These are phyloP conservation scores for Lactarius deliciosus DNA, from an alignment of 768 basidiomycete species.

Conservation along the genomic window DNA sequence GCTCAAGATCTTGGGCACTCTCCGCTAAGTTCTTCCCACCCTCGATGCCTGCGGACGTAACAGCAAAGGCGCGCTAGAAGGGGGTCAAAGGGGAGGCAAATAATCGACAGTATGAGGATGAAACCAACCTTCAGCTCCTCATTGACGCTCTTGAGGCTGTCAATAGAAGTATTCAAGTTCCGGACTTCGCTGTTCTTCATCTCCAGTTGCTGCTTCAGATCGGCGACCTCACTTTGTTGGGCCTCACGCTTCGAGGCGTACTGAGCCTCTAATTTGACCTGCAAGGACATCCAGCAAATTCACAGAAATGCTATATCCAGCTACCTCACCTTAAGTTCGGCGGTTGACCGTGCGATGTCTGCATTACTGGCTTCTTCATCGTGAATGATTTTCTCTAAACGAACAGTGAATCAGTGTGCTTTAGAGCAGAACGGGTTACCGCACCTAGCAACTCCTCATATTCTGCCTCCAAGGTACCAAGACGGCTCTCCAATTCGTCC, in stretches of 20 bases:
- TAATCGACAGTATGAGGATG: slow-evolving; percentile 10
- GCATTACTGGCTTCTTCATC: slow-evolving; percentile 86
- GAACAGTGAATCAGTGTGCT: slow-evolving; percentile 17
- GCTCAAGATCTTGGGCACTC: slow-evolving; percentile 95
- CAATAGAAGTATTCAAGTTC: slow-evolving; percentile 79
- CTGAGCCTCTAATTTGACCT: slow-evolving; percentile 94
- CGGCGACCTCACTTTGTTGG: slow-evolving; percentile 76
- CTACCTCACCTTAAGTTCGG: slow-evolving; percentile 78
- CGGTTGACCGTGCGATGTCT: slow-evolving; percentile 79
- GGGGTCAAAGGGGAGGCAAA: slow-evolving; percentile 24
- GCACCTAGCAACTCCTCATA: slow-evolving; percentile 95
- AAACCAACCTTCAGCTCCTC: slow-evolving; percentile 90
- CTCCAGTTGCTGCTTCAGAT: slow-evolving; percentile 90
- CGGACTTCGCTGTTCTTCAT: slow-evolving; percentile 80
- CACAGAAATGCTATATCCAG: slow-evolving; percentile 30
- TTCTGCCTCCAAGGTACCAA: slow-evolving; percentile 81
- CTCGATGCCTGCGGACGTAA: slow-evolving; percentile 95
- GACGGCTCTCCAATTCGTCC: slow-evolving; percentile 84
- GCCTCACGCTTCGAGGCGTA: slow-evolving; percentile 92
- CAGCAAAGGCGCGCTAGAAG: slow-evolving; percentile 90
- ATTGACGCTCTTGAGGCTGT: slow-evolving; percentile 92
- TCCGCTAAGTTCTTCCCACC: slow-evolving; percentile 96
- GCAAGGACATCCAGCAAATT: slow-evolving; percentile 28
- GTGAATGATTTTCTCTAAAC: slow-evolving; percentile 83
- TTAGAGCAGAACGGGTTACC: slow-evolving; percentile 33